Evolutionary conservation across 2,329 filamentous ascomycete genomes (phyloP).

Genomic region (Hypomyces rosellus): DNA sequence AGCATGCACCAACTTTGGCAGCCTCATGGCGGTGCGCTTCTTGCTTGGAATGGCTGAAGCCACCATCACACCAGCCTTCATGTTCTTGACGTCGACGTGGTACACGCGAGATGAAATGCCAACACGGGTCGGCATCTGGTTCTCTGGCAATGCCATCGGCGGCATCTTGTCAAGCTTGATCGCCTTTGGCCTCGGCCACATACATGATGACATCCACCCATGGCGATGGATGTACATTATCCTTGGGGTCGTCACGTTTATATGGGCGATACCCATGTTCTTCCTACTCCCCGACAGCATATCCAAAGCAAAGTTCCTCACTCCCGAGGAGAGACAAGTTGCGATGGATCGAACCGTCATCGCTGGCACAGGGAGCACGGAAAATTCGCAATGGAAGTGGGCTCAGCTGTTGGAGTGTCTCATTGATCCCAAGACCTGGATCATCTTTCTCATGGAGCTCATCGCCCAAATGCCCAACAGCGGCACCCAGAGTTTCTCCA

Average conservation of each 20-base stretch:
- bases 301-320: constrained; percentile 52
- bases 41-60: constrained; percentile 49
- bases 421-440: constrained; percentile 53
- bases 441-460: constrained; percentile 48
- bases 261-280: constrained; percentile 44
- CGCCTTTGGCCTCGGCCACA: constrained; percentile 51
- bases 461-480: constrained; percentile 56
- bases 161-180: constrained; percentile 43
- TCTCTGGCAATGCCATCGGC: constrained; percentile 44
- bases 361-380: constrained; percentile 46
- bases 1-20: constrained; percentile 39
- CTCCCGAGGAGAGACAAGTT: constrained; percentile 42
- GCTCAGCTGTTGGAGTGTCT: constrained; percentile 49
- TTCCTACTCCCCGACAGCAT: constrained; percentile 47
- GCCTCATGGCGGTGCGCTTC: constrained; percentile 44
- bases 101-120: constrained; percentile 43
- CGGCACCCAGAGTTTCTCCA: constrained; percentile 53
- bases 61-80: constrained; percentile 46
- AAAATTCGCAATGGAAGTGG: constrained; percentile 42
- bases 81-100: constrained; percentile 48
- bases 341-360: constrained; percentile 41
- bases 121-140: constrained; percentile 49
- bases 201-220: constrained; percentile 37
- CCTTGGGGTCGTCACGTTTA: constrained; percentile 43
- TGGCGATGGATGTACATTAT: constrained; percentile 56